A percentile compares a stretch with the other conserved stretches of the same genome.
Conservation (phyloP, 2,329 filamentous ascomycete genomes). For the Septoria linicola region DNA sequence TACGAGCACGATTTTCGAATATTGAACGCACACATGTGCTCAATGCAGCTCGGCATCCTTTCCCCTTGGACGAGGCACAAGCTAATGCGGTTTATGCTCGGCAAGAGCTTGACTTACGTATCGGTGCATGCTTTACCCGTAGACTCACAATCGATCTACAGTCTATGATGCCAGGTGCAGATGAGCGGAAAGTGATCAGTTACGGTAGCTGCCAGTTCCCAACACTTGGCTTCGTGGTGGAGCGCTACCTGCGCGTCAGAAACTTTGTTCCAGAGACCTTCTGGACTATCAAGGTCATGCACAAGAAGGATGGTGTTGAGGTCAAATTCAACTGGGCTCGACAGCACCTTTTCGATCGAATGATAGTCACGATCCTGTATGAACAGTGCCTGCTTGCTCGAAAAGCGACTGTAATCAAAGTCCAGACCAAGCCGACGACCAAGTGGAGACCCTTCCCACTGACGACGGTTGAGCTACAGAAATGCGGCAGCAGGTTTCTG, state of each 20-base stretch:
- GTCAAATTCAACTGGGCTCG: conserved; percentile 84
- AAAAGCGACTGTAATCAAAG: conserved; percentile 75
- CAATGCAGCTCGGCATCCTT: conserved; percentile 72
- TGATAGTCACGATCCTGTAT: conserved; percentile 75
- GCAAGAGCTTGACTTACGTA: conserved; percentile 88
- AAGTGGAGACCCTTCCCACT: conserved; percentile 93
- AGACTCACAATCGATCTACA: conserved; percentile 80
- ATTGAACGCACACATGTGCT: conserved; percentile 92
- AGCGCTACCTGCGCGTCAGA: conserved; percentile 88
- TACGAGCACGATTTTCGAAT: conserved; percentile 90
- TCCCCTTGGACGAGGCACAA: conserved; percentile 78
- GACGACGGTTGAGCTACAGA: conserved; percentile 94
- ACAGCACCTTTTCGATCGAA: conserved; percentile 81
- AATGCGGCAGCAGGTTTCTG: conserved; percentile 85
- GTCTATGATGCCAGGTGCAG: conserved; percentile 69
- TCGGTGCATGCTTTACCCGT: conserved; percentile 88
- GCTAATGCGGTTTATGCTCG: conserved; percentile 83
- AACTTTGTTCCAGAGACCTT: conserved; percentile 92
- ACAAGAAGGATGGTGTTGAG: conserved; percentile 72
- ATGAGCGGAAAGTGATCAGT: conserved; percentile 57
- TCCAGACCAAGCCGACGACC: conserved; percentile 85
- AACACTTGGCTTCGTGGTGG: conserved; percentile 93
- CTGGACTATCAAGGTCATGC: conserved; percentile 85
- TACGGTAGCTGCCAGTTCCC: conserved; percentile 85
- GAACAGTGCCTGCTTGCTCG: conserved; percentile 79